Evolutionary conservation across 208 protist species (phyloP).

Genomic region (Crithidia sp.): DNA sequence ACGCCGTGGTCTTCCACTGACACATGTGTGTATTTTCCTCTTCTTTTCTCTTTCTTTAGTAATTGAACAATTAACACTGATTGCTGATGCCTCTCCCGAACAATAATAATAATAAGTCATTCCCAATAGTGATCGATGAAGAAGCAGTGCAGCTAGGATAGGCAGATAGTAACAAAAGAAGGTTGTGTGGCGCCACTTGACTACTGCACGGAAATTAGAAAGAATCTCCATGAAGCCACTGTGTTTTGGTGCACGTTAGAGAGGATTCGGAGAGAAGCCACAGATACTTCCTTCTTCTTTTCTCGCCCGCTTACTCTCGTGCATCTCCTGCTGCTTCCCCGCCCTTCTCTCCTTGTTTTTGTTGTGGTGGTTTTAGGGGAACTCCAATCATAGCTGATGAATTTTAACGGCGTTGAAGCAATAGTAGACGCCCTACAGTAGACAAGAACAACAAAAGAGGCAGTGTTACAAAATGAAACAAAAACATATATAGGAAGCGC

Average conservation of each 20-base stretch:
- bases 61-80: slow-evolving; percentile 22
- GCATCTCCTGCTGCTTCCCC: no score
- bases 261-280: no score
- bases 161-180: not conserved
- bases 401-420: slow-evolving; percentile 1
- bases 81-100: slow-evolving; percentile 3
- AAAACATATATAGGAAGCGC: no score
- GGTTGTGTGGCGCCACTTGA: no score
- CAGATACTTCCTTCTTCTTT: no score
- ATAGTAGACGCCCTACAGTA: not conserved
- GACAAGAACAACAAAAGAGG: slow-evolving; percentile 2
- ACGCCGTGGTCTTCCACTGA: no score
- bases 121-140: not conserved
- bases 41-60: not conserved
- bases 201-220: no score
- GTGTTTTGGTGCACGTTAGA: no score
- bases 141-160: not conserved
- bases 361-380: no score
- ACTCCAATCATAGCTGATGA: not conserved
- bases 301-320: no score
- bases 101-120: not conserved
- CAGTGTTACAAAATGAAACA: not conserved
- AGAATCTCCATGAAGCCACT: no score
- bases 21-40: no score
- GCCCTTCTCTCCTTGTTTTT: not conserved